phyloP scores from a whole-genome alignment of 352 stramenopile species.

The Globisporangium camurandrum region DNA sequence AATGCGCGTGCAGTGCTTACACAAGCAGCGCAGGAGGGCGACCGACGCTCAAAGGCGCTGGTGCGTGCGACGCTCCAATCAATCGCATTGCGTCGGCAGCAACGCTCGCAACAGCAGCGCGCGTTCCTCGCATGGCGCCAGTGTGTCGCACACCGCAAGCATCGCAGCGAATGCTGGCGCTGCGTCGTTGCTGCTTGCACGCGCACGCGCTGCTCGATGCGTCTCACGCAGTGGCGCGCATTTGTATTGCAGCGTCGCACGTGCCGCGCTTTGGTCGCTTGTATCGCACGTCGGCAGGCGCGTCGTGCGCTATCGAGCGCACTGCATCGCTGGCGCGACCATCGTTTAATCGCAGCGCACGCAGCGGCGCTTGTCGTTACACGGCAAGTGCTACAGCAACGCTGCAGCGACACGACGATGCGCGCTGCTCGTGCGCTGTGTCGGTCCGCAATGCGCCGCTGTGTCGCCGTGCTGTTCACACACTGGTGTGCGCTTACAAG shows the following conservation, averaged over 20 bases:
- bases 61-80: background rate
- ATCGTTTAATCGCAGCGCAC: background rate
- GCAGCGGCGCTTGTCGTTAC: background rate
- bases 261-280: background rate
- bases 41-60: slow-evolving; percentile 4
- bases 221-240: too few relatives aligned
- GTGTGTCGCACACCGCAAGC: background rate
- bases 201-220: too few relatives aligned
- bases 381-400: slow-evolving; percentile 3
- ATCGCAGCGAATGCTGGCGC: too few relatives aligned
- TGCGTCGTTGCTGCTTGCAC: too few relatives aligned
- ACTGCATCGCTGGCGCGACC: slow-evolving; percentile 10
- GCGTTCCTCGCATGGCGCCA: slow-evolving; percentile 3
- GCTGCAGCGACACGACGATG: slow-evolving; percentile 13
- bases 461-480: slow-evolving; percentile 17
- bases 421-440: slow-evolving; percentile 18
- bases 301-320: background rate
- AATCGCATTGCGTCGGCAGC: background rate
- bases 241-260: background rate
- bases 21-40: background rate
- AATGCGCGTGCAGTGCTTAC: background rate
- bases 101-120: background rate
- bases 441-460: slow-evolving; percentile 20
- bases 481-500: slow-evolving; percentile 13
- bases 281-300: background rate